Percentiles rank a stretch among this genome's conserved stretches.
phyloP scores from a whole-genome alignment of 129 eudicot species.

The Centaurea solstitialis region DNA sequence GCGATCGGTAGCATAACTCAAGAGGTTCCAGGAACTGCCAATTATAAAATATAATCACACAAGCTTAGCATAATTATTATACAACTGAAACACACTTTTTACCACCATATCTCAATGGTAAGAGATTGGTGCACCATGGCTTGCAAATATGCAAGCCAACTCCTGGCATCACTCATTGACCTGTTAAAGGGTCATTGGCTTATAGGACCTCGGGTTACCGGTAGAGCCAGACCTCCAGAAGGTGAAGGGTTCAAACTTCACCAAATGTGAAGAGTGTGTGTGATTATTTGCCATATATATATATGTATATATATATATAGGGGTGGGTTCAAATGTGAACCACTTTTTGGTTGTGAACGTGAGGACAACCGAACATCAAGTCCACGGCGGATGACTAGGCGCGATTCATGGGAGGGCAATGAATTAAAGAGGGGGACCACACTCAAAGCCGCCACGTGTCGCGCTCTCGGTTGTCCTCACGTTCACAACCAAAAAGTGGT shows the following conservation, averaged over 20 bases:
- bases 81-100: neutral
- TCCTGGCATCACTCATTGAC: no score
- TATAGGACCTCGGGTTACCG: neutral
- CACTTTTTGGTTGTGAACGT: no score
- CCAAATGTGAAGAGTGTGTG: neutral
- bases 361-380: no score
- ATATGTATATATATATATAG: no score
- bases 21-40: conserved; percentile 94
- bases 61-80: neutral
- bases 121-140: neutral
- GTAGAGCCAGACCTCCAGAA: neutral
- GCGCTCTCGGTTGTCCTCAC: no score
- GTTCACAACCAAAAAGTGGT: no score
- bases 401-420: no score
- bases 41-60: conserved; percentile 5
- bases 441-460: no score
- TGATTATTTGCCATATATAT: neutral
- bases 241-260: neutral
- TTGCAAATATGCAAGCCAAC: neutral
- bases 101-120: neutral
- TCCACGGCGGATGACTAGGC: no score
- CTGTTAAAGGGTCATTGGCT: neutral
- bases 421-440: no score
- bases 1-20: conserved; percentile 93
- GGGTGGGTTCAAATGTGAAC: no score